Evolutionary conservation across 306 rosid species (phyloP), one percentile per base, ranked within the genome.

Genomic region (Morella rubra): DNA sequence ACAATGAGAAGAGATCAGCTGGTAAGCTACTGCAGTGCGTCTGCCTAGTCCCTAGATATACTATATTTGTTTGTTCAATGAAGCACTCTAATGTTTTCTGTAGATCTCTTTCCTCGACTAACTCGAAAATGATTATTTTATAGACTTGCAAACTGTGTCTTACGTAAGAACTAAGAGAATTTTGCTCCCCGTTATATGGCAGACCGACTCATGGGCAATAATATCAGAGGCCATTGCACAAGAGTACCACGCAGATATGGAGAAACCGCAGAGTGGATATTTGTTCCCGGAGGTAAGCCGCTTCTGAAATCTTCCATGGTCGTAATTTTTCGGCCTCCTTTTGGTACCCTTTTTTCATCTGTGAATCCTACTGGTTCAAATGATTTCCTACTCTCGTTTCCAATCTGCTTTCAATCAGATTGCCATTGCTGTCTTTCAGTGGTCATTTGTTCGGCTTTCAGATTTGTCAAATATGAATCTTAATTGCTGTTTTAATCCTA

Each of bases 221-320:
- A 42, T 16, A 37, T 47, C 53, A 45, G 77, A 89, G 91, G 81
- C 78, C 71, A 72, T 10, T 79, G 76, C 55, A 85, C 91, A 6
- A 77, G 81, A 77, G 84, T 85, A 54, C 77, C 76, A 5, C 91
- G 96, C 76, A 88, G 84, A 88, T 75, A 79, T 90, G 91, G 93
- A 90, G 81, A 88, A 76, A 73, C 81, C 88, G 81, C 87, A 75
- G 71, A 81, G 51, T 50, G 89, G 76, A 82, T 89, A 89, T 70
- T 72, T 89, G 69, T 87, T 89, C 81, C 93, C 93, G 8, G 91
- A 89, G 93, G 93, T 83, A 44, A 69, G 85, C 70, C 49, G 45
- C 56, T 68, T 76, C 65, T 76, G 55, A 71, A 73, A 42, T 62
- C 24, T 55, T 18, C 20, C 52, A 2, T 3, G 24, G 14, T 44